Evolutionary conservation across 2,329 filamentous ascomycete species (phyloP).

Genomic region (Fusarium xylarioides): DNA sequence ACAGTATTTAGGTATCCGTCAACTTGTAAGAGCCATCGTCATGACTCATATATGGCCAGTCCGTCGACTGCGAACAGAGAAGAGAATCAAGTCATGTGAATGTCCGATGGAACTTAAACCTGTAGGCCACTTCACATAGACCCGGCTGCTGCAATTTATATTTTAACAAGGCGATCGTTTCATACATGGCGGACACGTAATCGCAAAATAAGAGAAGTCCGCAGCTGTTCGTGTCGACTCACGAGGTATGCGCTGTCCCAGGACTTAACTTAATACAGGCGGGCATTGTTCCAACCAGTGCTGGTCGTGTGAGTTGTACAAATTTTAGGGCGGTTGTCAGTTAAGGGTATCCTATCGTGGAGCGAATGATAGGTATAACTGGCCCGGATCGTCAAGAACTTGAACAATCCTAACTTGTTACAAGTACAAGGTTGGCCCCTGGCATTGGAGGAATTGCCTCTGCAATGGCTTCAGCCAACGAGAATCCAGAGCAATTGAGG

Average conservation of each 20-base stretch:
- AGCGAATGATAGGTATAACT: slow-evolving; percentile 1
- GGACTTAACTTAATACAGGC: slow-evolving; percentile 12
- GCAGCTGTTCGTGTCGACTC: slow-evolving; percentile 16
- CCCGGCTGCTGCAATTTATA: background rate
- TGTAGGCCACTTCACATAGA: background rate
- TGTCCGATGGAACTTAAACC: background rate
- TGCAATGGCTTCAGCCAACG: slow-evolving; percentile 11
- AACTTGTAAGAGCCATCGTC: background rate
- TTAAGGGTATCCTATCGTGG: slow-evolving; percentile 19
- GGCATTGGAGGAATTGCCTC: slow-evolving; percentile 6
- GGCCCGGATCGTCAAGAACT: slow-evolving; percentile 11
- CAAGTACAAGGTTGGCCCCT: slow-evolving; percentile 27
- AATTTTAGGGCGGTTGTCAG: background rate
- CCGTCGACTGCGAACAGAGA: background rate
- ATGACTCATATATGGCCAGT: background rate
- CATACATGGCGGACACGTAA: slow-evolving; percentile 24
- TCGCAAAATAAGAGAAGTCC: slow-evolving; percentile 11
- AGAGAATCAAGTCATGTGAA: background rate
- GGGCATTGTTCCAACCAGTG: slow-evolving; percentile 14
- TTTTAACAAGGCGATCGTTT: background rate
- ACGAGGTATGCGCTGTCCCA: slow-evolving; percentile 22
- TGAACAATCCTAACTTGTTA: slow-evolving; percentile 7
- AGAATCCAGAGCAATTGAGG: background rate
- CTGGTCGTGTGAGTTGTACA: slow-evolving; percentile 21
- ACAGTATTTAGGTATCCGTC: background rate